Conservation (phyloP, 495 filamentous ascomycete species). For the Aspergillus kassunensis region DNA sequence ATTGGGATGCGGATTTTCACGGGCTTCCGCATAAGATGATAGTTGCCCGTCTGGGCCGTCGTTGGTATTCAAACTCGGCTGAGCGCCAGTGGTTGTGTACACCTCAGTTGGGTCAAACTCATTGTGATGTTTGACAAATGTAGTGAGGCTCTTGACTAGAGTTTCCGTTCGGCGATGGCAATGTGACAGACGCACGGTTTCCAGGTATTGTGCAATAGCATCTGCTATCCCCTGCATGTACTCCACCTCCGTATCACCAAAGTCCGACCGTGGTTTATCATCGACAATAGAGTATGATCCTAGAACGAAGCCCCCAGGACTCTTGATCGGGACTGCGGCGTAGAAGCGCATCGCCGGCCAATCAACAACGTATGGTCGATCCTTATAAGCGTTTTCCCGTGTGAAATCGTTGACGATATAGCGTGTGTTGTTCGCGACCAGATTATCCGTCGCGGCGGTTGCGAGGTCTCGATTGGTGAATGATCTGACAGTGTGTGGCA, state of each 20-base stretch:
- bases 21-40: not conserved
- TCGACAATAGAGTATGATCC: constrained; percentile 61
- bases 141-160: constrained; percentile 30
- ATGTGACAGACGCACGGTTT: constrained; percentile 28
- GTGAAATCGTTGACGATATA: constrained; percentile 50
- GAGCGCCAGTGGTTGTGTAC: constrained; percentile 11
- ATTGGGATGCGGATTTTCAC: not conserved
- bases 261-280: constrained; percentile 40
- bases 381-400: constrained; percentile 44
- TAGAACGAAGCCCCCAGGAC: constrained; percentile 55
- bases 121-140: constrained; percentile 28
- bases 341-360: constrained; percentile 54
- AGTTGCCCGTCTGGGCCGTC: not conserved
- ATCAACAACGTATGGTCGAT: constrained; percentile 36
- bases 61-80: not conserved
- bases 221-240: constrained; percentile 31
- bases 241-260: constrained; percentile 24
- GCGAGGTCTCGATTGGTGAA: constrained; percentile 25
- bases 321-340: constrained; percentile 58
- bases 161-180: constrained; percentile 26
- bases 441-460: constrained; percentile 18
- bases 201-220: constrained; percentile 29
- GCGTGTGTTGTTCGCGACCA: constrained; percentile 31
- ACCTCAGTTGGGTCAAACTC: constrained; percentile 24
- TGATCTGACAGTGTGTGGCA: constrained; percentile 41